Conservation (phyloP, 2,329 filamentous ascomycete species). For the Exophiala phaeomuriformis region DNA sequence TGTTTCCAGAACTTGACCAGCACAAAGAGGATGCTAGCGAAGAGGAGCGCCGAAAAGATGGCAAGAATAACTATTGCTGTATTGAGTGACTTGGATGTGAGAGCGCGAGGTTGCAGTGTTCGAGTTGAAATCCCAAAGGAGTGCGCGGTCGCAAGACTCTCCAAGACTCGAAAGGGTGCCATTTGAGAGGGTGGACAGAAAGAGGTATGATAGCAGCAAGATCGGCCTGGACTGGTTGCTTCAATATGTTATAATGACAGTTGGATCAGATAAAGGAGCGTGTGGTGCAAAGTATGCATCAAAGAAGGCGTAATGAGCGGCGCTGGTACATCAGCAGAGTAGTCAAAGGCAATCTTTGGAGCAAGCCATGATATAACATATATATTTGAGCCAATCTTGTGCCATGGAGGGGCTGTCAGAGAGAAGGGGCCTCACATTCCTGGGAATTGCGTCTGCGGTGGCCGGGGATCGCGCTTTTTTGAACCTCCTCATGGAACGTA, state of each 20-base stretch:
- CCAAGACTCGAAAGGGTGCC: constrained; percentile 11
- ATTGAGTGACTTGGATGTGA: constrained; percentile 1
- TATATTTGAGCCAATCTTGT: not conserved
- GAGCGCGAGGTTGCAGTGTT: constrained; percentile 1
- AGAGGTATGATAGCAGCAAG: not conserved
- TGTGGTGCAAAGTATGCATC: not conserved
- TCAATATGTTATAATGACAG: too few relatives aligned
- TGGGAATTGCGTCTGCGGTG: not conserved
- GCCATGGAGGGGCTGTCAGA: not conserved
- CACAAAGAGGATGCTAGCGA: constrained; percentile 1
- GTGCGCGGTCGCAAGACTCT: not conserved
- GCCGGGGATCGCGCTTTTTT: not conserved
- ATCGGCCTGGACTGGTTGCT: too few relatives aligned
- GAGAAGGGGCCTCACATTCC: not conserved
- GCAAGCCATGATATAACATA: too few relatives aligned
- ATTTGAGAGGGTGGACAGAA: not conserved
- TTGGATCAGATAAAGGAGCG: not conserved
- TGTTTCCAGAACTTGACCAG: constrained; percentile 9
- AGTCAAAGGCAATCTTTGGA: too few relatives aligned
- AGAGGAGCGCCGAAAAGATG: constrained; percentile 6
- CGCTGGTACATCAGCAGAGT: not conserved
- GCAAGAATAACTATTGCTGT: constrained; percentile 6
- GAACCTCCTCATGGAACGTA: constrained; percentile 1
- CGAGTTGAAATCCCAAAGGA: not conserved
- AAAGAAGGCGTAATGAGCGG: not conserved